Base-by-base conservation (phyloP, 1,284 basidiomycete species). In the Entoloma clypeatum region DNA sequence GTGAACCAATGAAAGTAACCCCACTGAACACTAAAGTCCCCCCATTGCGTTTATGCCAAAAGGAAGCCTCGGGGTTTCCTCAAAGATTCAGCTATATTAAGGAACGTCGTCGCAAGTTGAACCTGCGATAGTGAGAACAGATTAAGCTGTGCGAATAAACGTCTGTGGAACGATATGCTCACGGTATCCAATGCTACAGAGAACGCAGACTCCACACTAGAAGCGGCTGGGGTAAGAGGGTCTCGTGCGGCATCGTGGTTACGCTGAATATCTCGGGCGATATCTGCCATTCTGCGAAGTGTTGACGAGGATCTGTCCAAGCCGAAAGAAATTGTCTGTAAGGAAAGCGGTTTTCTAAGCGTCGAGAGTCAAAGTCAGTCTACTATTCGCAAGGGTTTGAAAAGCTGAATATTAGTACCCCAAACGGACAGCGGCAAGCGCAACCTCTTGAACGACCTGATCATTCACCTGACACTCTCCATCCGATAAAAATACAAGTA, bases 401-500 rank as follows among this genome's bases (percentile, higher is more conserved):
- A 27, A 11, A 5, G 22, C 14, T 42, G 30, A 54, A 60, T 39
- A n/a, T n/a, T n/a, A n/a, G n/a, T 47, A 78, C 79, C 77, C 76
- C 4, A 67, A 67, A 28, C 61, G 60, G n/a, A 75, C 53, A 2
- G 77, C 68, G 2, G 63, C 47, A 4, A 66, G 65, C 46, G 74
- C 74, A 2, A 81, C 36, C 44, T 69, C 64, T 17, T 73, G 69
- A 41, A 79, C 59, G 0, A 57, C 55, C 0, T 55, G 16, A 38
- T 80, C 74, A 0, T 42, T 42, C 13, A 74, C 61, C 1, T 33
- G 22, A 40, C 71, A 71, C 57, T 77, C 71, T 0, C 79, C 80
- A 43, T 79, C 79, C 0, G 79, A 81, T 11, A 82, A 62, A 56
- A 81, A 81, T 21, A 82, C 69, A n/a, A 81, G 59, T n/a, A 82